These are phyloP conservation scores for Fusarium beomiforme DNA, from an alignment of 2,329 filamentous ascomycete genomes.

Conservation along the genomic window DNA sequence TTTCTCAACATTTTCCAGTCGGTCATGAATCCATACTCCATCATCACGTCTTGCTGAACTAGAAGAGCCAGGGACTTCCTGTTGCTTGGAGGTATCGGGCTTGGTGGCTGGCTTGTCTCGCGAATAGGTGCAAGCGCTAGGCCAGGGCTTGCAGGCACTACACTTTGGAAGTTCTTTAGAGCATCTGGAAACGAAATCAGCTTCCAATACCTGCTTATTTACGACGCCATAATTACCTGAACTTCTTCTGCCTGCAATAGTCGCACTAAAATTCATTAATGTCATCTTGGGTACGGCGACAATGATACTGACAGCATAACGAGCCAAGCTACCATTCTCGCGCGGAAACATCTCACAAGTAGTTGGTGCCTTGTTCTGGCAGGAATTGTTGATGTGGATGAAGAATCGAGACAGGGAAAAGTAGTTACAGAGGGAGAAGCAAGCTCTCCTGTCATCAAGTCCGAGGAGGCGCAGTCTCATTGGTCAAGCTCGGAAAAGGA, in stretches of 20 bases:
- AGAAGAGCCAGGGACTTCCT: accelerated
- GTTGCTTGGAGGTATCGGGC: no score
- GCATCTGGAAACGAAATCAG: background rate
- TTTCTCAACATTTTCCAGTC: background rate
- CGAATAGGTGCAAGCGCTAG: background rate
- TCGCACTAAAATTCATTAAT: background rate
- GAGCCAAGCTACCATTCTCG: background rate
- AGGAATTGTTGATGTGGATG: accelerated
- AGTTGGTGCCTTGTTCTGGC: background rate
- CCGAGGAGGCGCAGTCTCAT: background rate
- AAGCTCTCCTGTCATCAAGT: background rate
- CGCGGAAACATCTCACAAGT: accelerated
- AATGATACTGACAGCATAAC: background rate
- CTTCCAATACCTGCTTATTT: no score
- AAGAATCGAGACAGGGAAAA: background rate
- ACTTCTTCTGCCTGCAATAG: slow-evolving; percentile 7
- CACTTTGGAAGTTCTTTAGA: slow-evolving; percentile 8
- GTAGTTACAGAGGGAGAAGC: no score
- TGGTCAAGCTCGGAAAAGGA: background rate
- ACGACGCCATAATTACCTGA: background rate
- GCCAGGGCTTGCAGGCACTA: slow-evolving; percentile 3
- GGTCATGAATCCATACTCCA: background rate
- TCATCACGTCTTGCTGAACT: accelerated
- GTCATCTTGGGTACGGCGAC: no score
- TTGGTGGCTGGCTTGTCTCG: background rate